Evolutionary conservation across 2,329 filamentous ascomycete genomes (phyloP), one percentile per base, ranked within the genome.

Genomic region (Aureobasidium sp.): DNA sequence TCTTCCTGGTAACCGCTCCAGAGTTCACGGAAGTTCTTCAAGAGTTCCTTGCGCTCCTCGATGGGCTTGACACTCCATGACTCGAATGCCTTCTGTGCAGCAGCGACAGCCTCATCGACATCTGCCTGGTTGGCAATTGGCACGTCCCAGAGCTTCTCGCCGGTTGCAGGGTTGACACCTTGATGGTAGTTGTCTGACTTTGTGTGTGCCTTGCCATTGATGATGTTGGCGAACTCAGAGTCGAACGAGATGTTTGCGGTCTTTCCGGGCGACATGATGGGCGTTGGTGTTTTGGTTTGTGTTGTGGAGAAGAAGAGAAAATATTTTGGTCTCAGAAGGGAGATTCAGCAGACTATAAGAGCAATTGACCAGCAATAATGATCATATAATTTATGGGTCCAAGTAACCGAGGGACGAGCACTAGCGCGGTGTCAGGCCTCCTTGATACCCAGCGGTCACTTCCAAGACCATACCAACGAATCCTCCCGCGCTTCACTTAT

Each of bases 191-290:
- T 64, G 55, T 72, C 69, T 63, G 64, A 64, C 41, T 61, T 48
- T 29, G 63, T 63, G 52, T 71, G 69, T 37, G 66, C 64, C 67
- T 74, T 64, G 67, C 73, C 73, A 61, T 75, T 70, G 63, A 76
- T 67, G 64, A 72, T 71, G 68, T 76, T 75, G 68, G 68, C 66
- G 70, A 76, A 76, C 49, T 68, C 68, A 27, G 16, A 69, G 64
- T 59, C 71, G 64, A 69, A 76, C 57, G 67, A 66, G 65, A 76
- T 69, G 58, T 65, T 68, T 54, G 72, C 71, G 21, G 76, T 71
- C 65, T 78, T 78, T 63, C 73, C 74, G 37, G 76, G 76, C 72
- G 76, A 77, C 77, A 78, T 79, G 66, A 59, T 75, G 30, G 5
- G 6, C 11, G n/a, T 9, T n/a, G 11, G 25, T 44, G 9, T 44